Conservation (phyloP, 2,329 filamentous ascomycete species). For the Ascochyta rabiei region DNA sequence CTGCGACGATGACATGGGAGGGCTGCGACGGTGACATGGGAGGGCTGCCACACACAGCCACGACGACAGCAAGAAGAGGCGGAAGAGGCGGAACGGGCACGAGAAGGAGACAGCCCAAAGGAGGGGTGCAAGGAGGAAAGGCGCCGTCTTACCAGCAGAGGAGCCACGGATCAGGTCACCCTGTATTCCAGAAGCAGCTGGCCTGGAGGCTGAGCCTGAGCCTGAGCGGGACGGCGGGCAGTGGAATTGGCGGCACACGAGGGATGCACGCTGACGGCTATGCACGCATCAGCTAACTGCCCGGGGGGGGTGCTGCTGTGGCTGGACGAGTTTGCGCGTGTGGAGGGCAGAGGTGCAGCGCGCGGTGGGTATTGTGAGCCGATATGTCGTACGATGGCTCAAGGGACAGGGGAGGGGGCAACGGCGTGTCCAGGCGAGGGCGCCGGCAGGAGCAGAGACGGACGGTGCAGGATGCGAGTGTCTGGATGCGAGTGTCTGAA, state of each 20-base stretch:
- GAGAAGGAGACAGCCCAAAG: not conserved
- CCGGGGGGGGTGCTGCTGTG: slow-evolving; percentile 2
- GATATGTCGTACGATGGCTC: slow-evolving; percentile 14
- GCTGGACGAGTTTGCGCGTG: not conserved
- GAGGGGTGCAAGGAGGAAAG: slow-evolving; percentile 7
- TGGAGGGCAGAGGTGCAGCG: slow-evolving; percentile 9
- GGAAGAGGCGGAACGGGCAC: not conserved
- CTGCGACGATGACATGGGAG: slow-evolving; percentile 6
- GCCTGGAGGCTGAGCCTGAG: not conserved
- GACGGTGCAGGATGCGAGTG: not conserved
- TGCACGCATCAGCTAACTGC: slow-evolving; percentile 14
- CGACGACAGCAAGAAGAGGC: not conserved
- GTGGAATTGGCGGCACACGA: slow-evolving; percentile 1
- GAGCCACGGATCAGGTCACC: slow-evolving; percentile 18
- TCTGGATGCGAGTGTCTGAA: too few species aligned
- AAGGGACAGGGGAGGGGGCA: not conserved
- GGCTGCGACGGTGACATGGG: not conserved
- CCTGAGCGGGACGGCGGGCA: not conserved
- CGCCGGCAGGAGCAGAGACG: not conserved
- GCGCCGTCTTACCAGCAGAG: slow-evolving; percentile 16
- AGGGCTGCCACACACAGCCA: not conserved
- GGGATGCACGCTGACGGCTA: slow-evolving; percentile 4
- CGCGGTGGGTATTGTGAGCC: slow-evolving; percentile 9
- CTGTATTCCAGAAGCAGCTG: slow-evolving; percentile 5
- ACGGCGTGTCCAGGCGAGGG: not conserved